Evolutionary conservation across 305 asterid genomes (phyloP).

Genomic region (Coffea humblotiana): DNA sequence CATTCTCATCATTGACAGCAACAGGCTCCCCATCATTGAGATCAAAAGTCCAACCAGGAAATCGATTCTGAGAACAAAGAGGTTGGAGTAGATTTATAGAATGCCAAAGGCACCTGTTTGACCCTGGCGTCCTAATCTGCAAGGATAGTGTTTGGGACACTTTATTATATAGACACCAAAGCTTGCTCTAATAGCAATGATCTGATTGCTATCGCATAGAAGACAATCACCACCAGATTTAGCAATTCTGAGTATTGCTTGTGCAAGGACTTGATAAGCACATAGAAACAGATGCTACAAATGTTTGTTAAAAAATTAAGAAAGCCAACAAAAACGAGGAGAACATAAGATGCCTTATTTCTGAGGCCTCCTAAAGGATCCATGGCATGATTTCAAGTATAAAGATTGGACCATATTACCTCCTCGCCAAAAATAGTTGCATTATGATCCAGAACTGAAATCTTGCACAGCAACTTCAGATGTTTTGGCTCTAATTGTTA

Average conservation of each 20-base stretch:
- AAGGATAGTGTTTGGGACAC: slow-evolving; percentile 7
- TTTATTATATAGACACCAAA: not conserved
- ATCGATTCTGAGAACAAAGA: slow-evolving; percentile 62
- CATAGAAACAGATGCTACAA: not conserved
- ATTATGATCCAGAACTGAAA: slow-evolving; percentile 87
- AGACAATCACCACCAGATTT: not conserved
- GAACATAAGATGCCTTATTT: not conserved
- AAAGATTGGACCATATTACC: slow-evolving; percentile 40
- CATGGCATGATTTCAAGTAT: not conserved
- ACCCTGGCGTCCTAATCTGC: slow-evolving; percentile 86
- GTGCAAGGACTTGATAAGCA: not conserved
- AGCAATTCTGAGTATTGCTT: not conserved
- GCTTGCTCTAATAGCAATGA: not conserved
- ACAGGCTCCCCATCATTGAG: slow-evolving; percentile 31
- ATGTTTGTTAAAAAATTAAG: not conserved
- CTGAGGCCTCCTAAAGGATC: not conserved
- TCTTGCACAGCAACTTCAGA: slow-evolving; percentile 80
- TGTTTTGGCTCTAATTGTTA: slow-evolving; percentile 63
- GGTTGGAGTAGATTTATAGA: slow-evolving; percentile 75
- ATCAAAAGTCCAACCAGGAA: slow-evolving; percentile 83
- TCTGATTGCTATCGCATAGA: not conserved
- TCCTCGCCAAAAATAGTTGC: slow-evolving; percentile 75
- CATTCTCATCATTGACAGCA: not conserved
- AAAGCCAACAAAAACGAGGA: not conserved
- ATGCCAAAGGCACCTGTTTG: slow-evolving; percentile 87